Percentiles rank a stretch among this genome's conserved stretches.
Evolutionary conservation across 78 protist genomes (phyloP).

Genomic region (Pelomyxa schiedti): DNA sequence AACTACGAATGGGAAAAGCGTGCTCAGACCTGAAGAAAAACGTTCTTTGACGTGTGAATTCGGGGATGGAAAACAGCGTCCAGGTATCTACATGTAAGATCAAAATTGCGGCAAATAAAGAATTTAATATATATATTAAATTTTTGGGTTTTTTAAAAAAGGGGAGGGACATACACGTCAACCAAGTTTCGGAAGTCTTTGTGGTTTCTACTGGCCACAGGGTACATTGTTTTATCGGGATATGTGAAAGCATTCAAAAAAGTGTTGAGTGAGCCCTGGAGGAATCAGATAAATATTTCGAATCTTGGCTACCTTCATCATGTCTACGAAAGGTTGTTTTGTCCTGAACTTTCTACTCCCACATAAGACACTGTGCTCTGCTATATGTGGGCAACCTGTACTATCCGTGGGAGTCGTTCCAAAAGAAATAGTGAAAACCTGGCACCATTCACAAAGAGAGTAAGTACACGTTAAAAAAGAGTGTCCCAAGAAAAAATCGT

Average conservation of each 20-base stretch:
- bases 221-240: slow-evolving; percentile 50
- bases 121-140: too few relatives aligned
- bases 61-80: slow-evolving; percentile 48
- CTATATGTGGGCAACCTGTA: slow-evolving; percentile 68
- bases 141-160: too few relatives aligned
- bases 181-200: slow-evolving; percentile 40
- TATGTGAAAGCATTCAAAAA: neutral
- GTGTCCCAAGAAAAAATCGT: too few relatives aligned
- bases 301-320: slow-evolving; percentile 16
- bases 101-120: too few relatives aligned
- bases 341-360: slow-evolving; percentile 55
- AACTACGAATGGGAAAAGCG: neutral
- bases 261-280: neutral
- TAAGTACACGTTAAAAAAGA: too few relatives aligned
- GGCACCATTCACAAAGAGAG: too few relatives aligned
- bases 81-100: too few relatives aligned
- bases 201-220: slow-evolving; percentile 47
- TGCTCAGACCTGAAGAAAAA: slow-evolving; percentile 25
- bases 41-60: neutral
- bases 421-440: slow-evolving; percentile 27
- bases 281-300: neutral
- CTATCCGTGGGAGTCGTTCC: slow-evolving; percentile 25
- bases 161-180: slow-evolving; percentile 48
- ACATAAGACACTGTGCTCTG: slow-evolving; percentile 73
- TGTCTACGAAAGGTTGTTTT: slow-evolving; percentile 64